Evolutionary conservation across 108 stramenopile genomes (phyloP).

Genomic region (Halocafeteria seosinensis): DNA sequence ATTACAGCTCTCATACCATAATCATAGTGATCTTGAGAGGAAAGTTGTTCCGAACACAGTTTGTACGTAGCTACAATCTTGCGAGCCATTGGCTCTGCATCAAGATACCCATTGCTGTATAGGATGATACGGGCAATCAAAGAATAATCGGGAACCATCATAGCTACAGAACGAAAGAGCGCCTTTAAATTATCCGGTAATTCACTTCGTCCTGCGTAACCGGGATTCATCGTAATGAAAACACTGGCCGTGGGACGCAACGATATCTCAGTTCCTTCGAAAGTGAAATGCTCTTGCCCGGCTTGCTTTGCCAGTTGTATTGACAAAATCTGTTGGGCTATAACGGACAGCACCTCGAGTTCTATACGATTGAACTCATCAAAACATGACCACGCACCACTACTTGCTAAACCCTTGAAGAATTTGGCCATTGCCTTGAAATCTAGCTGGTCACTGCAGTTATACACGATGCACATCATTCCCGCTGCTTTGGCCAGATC

Average conservation of each 20-base stretch:
- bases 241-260: slow-evolving; percentile 35
- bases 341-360: slow-evolving; percentile 36
- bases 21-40: slow-evolving; percentile 47
- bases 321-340: slow-evolving; percentile 42
- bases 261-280: slow-evolving; percentile 43
- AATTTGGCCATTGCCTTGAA: slow-evolving; percentile 50
- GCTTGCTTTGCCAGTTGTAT: slow-evolving; percentile 40
- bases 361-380: slow-evolving; percentile 51
- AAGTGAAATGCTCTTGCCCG: slow-evolving; percentile 28
- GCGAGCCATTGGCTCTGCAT: slow-evolving; percentile 34
- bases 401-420: slow-evolving; percentile 46
- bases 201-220: slow-evolving; percentile 47
- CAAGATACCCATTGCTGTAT: slow-evolving; percentile 46
- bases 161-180: slow-evolving; percentile 48
- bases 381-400: slow-evolving; percentile 48
- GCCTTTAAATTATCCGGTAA: slow-evolving; percentile 41
- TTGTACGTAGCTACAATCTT: slow-evolving; percentile 54
- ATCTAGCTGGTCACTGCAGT: slow-evolving; percentile 52
- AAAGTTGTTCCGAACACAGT: slow-evolving; percentile 52
- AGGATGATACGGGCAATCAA: slow-evolving; percentile 52
- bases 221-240: slow-evolving; percentile 57
- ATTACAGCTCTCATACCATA: slow-evolving; percentile 54
- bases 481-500: slow-evolving; percentile 46
- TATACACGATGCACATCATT: slow-evolving; percentile 51
- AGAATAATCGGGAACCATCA: slow-evolving; percentile 56